These are phyloP conservation scores for Mucor irregularis DNA, from an alignment of 371 early-diverging fungal species.

Conservation along the genomic window DNA sequence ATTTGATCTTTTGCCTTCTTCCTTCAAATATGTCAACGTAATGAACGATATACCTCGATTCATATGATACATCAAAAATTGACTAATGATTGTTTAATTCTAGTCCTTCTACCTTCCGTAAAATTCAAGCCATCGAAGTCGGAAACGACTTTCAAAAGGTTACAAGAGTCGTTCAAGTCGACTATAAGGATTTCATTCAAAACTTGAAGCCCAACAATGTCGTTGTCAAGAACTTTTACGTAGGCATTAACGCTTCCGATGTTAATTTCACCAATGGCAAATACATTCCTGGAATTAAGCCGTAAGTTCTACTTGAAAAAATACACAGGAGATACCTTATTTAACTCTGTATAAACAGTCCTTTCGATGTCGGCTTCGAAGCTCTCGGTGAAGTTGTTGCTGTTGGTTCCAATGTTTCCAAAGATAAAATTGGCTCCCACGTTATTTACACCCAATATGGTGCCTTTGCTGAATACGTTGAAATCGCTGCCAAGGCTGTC, in stretches of 20 bases:
- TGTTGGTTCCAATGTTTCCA: constrained; percentile 41
- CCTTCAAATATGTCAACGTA: neutral
- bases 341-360: constrained; percentile 31
- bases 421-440: constrained; percentile 37
- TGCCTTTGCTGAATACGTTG: constrained; percentile 56
- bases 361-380: constrained; percentile 67
- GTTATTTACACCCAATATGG: constrained; percentile 47
- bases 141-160: constrained; percentile 42
- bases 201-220: constrained; percentile 40
- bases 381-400: constrained; percentile 55
- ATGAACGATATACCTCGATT: neutral
- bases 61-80: neutral
- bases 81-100: neutral
- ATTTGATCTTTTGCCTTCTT: neutral
- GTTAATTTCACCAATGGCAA: constrained; percentile 62
- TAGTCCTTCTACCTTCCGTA: constrained; percentile 33
- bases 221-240: constrained; percentile 45
- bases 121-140: constrained; percentile 39
- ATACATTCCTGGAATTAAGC: constrained; percentile 55
- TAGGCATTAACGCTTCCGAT: constrained; percentile 66
- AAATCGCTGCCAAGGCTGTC: constrained; percentile 21
- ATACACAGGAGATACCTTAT: neutral
- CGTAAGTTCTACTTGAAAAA: constrained; percentile 38
- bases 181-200: constrained; percentile 23
- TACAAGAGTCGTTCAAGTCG: constrained; percentile 29